Evolutionary conservation across 441 rosid genomes (phyloP).

Genomic region (Brassica balearica): DNA sequence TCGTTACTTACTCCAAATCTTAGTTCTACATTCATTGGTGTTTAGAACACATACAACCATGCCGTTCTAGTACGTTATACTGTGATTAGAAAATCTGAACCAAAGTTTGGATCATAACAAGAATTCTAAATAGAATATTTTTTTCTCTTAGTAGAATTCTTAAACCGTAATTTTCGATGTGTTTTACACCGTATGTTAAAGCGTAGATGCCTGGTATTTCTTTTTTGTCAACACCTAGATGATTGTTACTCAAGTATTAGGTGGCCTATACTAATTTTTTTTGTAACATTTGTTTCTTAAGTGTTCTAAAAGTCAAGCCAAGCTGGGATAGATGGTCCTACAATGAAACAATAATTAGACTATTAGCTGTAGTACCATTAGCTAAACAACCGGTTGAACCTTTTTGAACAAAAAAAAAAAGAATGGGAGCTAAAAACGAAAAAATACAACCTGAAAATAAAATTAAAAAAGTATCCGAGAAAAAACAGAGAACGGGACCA

Average conservation of each 20-base stretch:
- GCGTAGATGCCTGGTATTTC: background rate
- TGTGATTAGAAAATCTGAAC: constrained; percentile 4
- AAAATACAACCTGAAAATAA: background rate
- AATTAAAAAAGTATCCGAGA: background rate
- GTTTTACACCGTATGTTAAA: background rate
- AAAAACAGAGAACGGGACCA: constrained; percentile 7
- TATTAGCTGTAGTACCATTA: background rate
- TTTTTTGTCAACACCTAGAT: background rate
- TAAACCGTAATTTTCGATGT: background rate
- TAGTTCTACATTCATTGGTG: background rate
- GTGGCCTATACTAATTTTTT: background rate
- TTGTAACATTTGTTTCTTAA: background rate
- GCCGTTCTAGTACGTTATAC: background rate
- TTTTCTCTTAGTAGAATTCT: background rate
- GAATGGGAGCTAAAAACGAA: background rate
- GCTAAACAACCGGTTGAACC: background rate
- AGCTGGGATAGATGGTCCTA: constrained; percentile 1
- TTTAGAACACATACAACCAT: background rate
- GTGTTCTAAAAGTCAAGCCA: constrained; percentile 7
- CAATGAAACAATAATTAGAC: background rate
- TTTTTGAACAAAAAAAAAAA: background rate
- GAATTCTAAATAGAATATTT: no score
- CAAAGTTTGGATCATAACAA: background rate
- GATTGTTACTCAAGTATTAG: background rate
- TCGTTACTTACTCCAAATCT: background rate